phyloP scores from a whole-genome alignment of 345 rosid species.

The Pistacia atlantica region DNA sequence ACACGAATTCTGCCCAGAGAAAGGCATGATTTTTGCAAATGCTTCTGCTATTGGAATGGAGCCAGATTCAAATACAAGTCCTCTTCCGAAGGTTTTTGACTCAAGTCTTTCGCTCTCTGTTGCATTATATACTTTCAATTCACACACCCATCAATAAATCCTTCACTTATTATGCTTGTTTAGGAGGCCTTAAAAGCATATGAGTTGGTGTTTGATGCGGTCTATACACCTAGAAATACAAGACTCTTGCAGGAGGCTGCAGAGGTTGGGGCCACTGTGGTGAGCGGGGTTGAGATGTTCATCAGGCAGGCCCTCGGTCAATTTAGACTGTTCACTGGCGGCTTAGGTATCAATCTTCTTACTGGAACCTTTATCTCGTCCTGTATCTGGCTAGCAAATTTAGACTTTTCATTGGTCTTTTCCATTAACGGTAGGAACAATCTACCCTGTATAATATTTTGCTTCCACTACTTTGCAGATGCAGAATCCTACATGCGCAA shows the following conservation, averaged over 20 bases:
- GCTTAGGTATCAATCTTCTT: constrained; percentile 25
- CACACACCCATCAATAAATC: not conserved
- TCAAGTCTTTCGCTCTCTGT: not conserved
- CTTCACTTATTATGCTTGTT: constrained; percentile 17
- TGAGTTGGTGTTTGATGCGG: constrained; percentile 35
- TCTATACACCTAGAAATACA: constrained; percentile 39
- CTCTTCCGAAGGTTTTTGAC: constrained; percentile 23
- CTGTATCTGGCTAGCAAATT: not conserved
- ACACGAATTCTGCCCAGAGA: constrained; percentile 29
- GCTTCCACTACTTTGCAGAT: constrained; percentile 29
- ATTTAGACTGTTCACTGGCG: constrained; percentile 36
- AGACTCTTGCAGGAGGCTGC: constrained; percentile 34
- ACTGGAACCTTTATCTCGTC: not conserved
- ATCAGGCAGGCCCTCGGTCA: constrained; percentile 37
- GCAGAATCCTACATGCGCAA: constrained; percentile 50
- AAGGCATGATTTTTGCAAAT: constrained; percentile 32
- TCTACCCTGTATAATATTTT: not conserved
- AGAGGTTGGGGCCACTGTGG: constrained; percentile 30
- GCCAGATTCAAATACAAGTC: constrained; percentile 27
- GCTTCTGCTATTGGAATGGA: constrained; percentile 39
- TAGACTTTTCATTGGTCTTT: not conserved
- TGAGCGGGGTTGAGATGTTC: constrained; percentile 43
- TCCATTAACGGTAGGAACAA: not conserved
- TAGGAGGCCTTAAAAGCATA: constrained; percentile 35
- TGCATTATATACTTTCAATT: not conserved